Base-by-base conservation (phyloP, 2,329 filamentous ascomycete genomes). In the Ophiocordyceps sinensis region DNA sequence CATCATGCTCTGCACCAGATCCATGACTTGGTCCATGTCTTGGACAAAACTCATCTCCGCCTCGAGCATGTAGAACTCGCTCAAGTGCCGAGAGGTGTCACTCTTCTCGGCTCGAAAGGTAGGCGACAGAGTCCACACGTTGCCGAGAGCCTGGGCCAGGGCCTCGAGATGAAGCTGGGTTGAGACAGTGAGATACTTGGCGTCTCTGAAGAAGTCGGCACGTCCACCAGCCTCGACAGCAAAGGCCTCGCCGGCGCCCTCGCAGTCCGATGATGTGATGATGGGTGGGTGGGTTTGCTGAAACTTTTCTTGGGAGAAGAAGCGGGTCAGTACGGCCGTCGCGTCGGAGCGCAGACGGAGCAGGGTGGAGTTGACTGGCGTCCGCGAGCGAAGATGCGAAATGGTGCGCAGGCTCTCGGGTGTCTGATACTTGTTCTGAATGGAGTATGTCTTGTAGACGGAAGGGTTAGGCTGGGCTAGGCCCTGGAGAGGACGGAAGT, bases 1-100 rank as follows among this genome's bases (percentile, higher is more conserved):
- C 39, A 95, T 67, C 71, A 94, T 78, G 41, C 79, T 68, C 59
- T 96, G 86, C 2, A 86, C 74, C n/a, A 89, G 60, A 43, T 79
- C 68, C 73, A 94, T 91, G 50, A 98, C 69, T 23, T 73, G 66
- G 28, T 72, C 65, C 48, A 94, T 68, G 47, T 77, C 66, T 37
- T 83, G 70, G 35, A 81, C 74, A 57, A 94, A 94, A 53, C 78
- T 81, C 57, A 88, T 68, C 60, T 98, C 91, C 14, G 81, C 88
- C 62, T 98, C 91, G 3, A 98, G 74, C 91, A 98, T 96, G 64
- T 96, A 96, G 54, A 98, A 96, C 56, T 98, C 91, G 65, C 86
- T 94, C 45, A 98, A 68, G 62, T 98, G 91, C 26, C 91, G 79
- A 6, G 87, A 80, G 0, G 91, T 96, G 55, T 96, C 88, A 61